phyloP scores from a whole-genome alignment of 1,139 yeast species.

The Candida smagusa region DNA sequence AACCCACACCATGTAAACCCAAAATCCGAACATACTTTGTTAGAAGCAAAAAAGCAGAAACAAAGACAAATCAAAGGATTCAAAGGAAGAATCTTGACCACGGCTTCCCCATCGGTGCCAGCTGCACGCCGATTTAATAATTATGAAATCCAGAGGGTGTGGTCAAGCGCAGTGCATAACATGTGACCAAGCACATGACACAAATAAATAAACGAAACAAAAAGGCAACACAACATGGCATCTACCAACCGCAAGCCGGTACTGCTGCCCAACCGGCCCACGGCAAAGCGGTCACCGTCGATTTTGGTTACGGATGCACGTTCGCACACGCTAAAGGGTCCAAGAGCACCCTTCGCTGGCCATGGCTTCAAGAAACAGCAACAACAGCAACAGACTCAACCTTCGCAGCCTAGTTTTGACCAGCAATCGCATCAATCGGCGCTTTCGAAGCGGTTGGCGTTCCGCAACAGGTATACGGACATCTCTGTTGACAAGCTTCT shows the following conservation, averaged over 20 bases:
- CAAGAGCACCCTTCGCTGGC: conserved; percentile 86
- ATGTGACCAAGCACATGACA: too few species aligned
- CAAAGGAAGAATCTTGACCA: too few species aligned
- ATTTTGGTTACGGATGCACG: conserved; percentile 89
- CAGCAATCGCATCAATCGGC: conserved; percentile 20
- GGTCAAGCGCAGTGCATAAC: too few species aligned
- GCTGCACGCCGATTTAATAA: too few species aligned
- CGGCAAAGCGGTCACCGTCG: conserved; percentile 90
- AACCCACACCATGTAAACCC: too few species aligned
- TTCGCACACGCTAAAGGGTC: conserved; percentile 50
- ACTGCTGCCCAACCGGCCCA: conserved; percentile 37
- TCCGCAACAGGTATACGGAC: conserved; percentile 55
- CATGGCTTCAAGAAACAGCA: conserved; percentile 42
- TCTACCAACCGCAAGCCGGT: conserved; percentile 5
- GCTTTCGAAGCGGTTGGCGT: conserved; percentile 25
- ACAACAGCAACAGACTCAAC: conserved; percentile 11
- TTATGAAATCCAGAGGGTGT: too few species aligned
- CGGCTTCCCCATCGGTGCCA: too few species aligned
- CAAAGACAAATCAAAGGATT: too few species aligned
- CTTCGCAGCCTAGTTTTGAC: conserved; percentile 13
- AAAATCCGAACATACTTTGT: too few species aligned
- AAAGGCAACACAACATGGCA: too few species aligned
- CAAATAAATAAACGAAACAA: too few species aligned
- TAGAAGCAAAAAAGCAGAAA: too few species aligned
- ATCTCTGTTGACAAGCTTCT: conserved; percentile 70